A percentile compares a stretch with the other conserved stretches of the same genome.
These are phyloP conservation scores for Kitagawia praeruptora DNA, from an alignment of 129 eudicot species.

Conservation along the genomic window DNA sequence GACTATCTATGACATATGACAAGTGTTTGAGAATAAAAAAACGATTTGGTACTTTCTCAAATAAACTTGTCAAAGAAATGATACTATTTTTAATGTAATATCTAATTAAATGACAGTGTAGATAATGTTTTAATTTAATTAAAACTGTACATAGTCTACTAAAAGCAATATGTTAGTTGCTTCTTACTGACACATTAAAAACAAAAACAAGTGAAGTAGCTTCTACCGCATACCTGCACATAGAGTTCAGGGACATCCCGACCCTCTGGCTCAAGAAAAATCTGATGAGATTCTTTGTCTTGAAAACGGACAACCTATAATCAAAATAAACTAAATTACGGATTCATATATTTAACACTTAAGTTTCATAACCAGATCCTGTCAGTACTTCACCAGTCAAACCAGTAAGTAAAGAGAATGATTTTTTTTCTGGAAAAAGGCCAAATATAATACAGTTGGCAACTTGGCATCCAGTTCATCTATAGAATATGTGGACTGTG, in stretches of 20 bases:
- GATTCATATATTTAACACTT: not conserved
- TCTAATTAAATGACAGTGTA: not conserved
- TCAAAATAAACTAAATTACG: not conserved
- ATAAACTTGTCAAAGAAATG: not conserved
- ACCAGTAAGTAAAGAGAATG: not conserved
- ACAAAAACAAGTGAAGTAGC: not conserved
- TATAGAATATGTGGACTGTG: not conserved
- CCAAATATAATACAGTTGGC: not conserved
- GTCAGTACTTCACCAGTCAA: not conserved
- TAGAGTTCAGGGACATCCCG: conserved; percentile 86
- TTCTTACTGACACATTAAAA: not conserved
- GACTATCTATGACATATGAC: not conserved
- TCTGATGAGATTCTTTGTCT: conserved; percentile 97
- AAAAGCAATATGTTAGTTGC: not conserved
- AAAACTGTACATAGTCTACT: not conserved
- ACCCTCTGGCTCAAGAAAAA: conserved; percentile 96
- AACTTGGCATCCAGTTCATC: not conserved
- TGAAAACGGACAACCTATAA: conserved; percentile 90
- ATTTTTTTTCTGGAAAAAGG: not conserved
- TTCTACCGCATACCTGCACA: conserved; percentile 60
- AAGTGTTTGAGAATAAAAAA: not conserved
- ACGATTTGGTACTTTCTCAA: not conserved
- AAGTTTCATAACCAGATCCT: not conserved
- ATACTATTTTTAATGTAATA: not conserved
- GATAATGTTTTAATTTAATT: not conserved